A percentile compares a stretch with the other conserved stretches of the same genome.
These are phyloP conservation scores for Moringa oleifera DNA, from an alignment of 345 rosid genomes.

Conservation along the genomic window DNA sequence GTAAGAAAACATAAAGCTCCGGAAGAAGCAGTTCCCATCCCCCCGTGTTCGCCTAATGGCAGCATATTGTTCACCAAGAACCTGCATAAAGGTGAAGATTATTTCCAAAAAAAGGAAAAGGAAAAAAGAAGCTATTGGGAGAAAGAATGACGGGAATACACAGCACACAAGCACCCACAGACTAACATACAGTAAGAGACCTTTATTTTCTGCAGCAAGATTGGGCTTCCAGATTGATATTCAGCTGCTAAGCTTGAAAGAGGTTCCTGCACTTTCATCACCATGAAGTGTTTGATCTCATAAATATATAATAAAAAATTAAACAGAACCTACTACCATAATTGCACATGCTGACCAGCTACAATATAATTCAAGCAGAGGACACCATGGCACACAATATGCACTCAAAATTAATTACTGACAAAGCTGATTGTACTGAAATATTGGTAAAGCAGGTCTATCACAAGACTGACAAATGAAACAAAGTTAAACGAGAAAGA, in stretches of 20 bases:
- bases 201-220: conserved; percentile 91
- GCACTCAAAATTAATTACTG: background rate
- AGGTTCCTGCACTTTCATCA: conserved; percentile 60
- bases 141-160: conserved; percentile 2
- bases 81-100: conserved; percentile 32
- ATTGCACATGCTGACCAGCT: background rate
- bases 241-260: conserved; percentile 79
- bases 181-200: conserved; percentile 20
- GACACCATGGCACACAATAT: background rate
- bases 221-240: conserved; percentile 81
- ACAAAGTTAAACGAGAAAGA: background rate
- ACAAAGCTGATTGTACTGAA: background rate
- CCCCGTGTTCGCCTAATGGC: conserved; percentile 92
- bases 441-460: too few species aligned
- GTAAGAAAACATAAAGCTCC: conserved; percentile 93
- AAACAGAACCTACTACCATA: conserved; percentile 4
- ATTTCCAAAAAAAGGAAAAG: background rate
- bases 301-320: background rate
- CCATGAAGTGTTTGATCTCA: conserved; percentile 5
- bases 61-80: conserved; percentile 59
- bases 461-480: too few species aligned
- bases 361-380: too few species aligned
- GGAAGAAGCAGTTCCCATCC: conserved; percentile 98
- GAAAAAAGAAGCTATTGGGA: background rate
- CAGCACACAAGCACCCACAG: background rate